Percentiles rank a stretch among this genome's conserved stretches.
Evolutionary conservation across 2,329 filamentous ascomycete genomes (phyloP).

Genomic region (Biscogniauxia mediterranea): DNA sequence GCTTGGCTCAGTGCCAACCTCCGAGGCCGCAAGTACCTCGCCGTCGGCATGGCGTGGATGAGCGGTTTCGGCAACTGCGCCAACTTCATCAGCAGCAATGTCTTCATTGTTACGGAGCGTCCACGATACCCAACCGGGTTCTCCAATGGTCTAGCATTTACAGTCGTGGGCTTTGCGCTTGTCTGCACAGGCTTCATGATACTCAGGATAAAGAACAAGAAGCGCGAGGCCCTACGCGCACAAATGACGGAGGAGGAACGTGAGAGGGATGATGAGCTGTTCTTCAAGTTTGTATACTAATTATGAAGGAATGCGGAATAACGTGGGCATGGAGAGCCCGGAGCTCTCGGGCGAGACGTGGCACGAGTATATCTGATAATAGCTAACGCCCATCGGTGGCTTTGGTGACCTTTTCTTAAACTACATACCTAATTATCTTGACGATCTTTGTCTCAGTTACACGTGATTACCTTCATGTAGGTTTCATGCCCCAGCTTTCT

Average conservation of each 20-base stretch:
- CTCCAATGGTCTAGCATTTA: slow-evolving; percentile 35
- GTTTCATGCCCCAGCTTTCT: too few species aligned
- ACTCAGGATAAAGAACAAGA: slow-evolving; percentile 17
- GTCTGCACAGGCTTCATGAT: slow-evolving; percentile 12
- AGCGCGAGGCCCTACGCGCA: slow-evolving; percentile 18
- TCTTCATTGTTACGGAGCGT: slow-evolving; percentile 39
- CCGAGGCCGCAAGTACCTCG: slow-evolving; percentile 38
- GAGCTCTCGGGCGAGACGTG: neutral
- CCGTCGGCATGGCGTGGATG: slow-evolving; percentile 40
- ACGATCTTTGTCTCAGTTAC: too few species aligned
- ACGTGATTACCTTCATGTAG: too few species aligned
- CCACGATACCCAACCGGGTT: slow-evolving; percentile 39
- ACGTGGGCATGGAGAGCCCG: neutral
- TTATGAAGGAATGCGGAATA: neutral
- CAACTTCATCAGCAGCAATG: slow-evolving; percentile 40
- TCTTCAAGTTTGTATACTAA: slow-evolving; percentile 28
- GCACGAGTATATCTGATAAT: neutral
- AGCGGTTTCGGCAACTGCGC: slow-evolving; percentile 44
- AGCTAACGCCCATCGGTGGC: neutral
- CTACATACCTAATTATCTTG: neutral
- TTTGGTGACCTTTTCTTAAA: neutral
- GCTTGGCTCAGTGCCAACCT: slow-evolving; percentile 41
- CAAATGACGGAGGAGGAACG: slow-evolving; percentile 22
- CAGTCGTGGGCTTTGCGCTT: slow-evolving; percentile 21
- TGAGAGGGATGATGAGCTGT: slow-evolving; percentile 22